Percentiles rank a stretch among this genome's conserved stretches.
Conservation (phyloP, 164 flowering plant genomes). For the Warburgia ugandensis region DNA sequence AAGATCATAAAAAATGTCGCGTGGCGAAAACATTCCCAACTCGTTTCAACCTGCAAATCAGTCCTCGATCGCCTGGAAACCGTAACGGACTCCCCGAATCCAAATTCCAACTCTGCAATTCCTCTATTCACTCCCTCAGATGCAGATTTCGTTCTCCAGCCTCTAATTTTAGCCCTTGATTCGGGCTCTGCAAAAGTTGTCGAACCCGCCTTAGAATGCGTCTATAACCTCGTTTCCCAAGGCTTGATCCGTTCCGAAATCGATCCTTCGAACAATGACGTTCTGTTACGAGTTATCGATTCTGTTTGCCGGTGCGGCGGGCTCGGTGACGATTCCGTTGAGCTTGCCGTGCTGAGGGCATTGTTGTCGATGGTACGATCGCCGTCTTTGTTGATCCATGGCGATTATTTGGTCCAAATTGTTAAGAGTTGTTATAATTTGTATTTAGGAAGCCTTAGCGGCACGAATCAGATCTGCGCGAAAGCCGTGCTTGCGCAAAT, state of each 20-base stretch:
- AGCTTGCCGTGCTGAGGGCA: conserved; percentile 53
- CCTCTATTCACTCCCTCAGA: conserved; percentile 41
- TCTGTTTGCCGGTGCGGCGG: conserved; percentile 50
- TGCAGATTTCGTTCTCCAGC: conserved; percentile 51
- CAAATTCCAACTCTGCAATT: conserved; percentile 23
- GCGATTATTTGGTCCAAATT: conserved; percentile 57
- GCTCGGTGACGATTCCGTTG: conserved; percentile 65
- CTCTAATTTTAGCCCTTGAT: conserved; percentile 68
- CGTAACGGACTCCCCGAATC: conserved; percentile 26
- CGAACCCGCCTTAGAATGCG: conserved; percentile 85
- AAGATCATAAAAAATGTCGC: conserved; percentile 95
- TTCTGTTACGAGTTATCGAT: conserved; percentile 33
- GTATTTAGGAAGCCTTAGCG: conserved; percentile 70
- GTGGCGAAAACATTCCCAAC: conserved; percentile 87
- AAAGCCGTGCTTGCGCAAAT: conserved; percentile 89
- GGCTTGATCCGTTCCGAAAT: conserved; percentile 56
- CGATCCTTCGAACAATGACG: conserved; percentile 17
- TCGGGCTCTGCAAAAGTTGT: conserved; percentile 59
- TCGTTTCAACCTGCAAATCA: conserved; percentile 78
- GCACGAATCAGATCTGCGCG: conserved; percentile 92
- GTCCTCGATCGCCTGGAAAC: conserved; percentile 67
- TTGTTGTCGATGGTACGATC: conserved; percentile 61
- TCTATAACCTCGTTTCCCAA: conserved; percentile 46
- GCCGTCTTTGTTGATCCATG: conserved; percentile 44
- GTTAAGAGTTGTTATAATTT: conserved; percentile 84